A percentile compares a stretch with the other conserved stretches of the same genome.
These are phyloP conservation scores for Zygosaccharomyces sapae DNA, from an alignment of 1,139 yeast species.

Conservation along the genomic window DNA sequence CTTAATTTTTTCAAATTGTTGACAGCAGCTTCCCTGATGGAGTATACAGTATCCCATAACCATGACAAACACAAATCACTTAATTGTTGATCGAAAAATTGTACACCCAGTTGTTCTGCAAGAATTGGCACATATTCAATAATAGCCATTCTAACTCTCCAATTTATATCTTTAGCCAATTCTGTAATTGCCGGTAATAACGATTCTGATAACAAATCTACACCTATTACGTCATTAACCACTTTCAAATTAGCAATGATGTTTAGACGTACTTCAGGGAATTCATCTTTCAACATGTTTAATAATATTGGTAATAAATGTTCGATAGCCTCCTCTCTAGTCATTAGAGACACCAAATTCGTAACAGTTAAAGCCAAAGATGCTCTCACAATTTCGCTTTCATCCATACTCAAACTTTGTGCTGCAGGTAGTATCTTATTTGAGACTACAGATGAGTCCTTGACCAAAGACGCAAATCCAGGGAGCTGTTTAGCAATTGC, in stretches of 20 bases:
- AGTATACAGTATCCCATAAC: slow-evolving; percentile 97
- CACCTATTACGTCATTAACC: slow-evolving; percentile 92
- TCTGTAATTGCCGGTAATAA: slow-evolving; percentile 94
- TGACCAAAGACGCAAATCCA: slow-evolving; percentile 59
- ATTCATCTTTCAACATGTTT: slow-evolving; percentile 93
- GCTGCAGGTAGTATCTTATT: slow-evolving; percentile 78
- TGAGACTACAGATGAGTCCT: slow-evolving; percentile 48
- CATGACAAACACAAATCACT: slow-evolving; percentile 90
- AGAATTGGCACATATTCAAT: slow-evolving; percentile 93
- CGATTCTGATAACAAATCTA: slow-evolving; percentile 77
- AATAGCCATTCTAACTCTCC: slow-evolving; percentile 98
- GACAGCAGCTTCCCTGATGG: slow-evolving; percentile 96
- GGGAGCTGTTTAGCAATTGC: slow-evolving; percentile 92
- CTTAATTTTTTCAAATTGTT: slow-evolving; percentile 74
- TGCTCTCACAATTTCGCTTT: slow-evolving; percentile 88
- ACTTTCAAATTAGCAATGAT: slow-evolving; percentile 87
- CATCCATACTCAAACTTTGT: slow-evolving; percentile 80
- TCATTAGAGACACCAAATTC: slow-evolving; percentile 78
- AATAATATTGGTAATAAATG: slow-evolving; percentile 81
- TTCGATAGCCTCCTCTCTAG: slow-evolving; percentile 80
- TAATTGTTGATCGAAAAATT: slow-evolving; percentile 86
- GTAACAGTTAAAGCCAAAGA: slow-evolving; percentile 88
- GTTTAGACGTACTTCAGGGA: slow-evolving; percentile 91
- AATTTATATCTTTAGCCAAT: slow-evolving; percentile 90
- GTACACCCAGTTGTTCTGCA: slow-evolving; percentile 93